Conservation (phyloP, 768 basidiomycete genomes). For the Rhodosporidiobolus sp. region DNA sequence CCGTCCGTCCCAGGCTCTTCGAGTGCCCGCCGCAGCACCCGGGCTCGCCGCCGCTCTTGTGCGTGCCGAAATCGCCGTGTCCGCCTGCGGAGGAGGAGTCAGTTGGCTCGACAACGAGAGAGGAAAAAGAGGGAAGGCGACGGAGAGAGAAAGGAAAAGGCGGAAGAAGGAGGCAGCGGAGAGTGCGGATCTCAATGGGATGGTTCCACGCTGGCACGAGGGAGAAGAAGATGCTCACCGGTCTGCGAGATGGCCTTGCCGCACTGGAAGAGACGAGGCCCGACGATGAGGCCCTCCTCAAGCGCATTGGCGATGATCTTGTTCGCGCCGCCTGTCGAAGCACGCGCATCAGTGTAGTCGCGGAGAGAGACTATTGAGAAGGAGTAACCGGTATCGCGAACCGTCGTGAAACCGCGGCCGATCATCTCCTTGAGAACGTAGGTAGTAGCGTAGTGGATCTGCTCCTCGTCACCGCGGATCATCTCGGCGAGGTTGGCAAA, state of each 20-base stretch:
- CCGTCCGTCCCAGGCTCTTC: conserved; percentile 46
- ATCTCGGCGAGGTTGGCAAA: conserved; percentile 51
- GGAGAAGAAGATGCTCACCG: not conserved
- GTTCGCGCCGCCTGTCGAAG: conserved; percentile 47
- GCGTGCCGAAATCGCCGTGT: conserved; percentile 50
- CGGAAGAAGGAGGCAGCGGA: not conserved
- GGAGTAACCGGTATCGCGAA: conserved; percentile 49
- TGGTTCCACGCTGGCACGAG: no score
- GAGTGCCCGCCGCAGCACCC: conserved; percentile 51
- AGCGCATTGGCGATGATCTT: conserved; percentile 52
- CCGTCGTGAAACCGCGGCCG: conserved; percentile 51
- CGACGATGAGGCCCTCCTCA: conserved; percentile 50
- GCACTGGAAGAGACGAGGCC: conserved; percentile 52
- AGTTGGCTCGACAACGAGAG: not conserved
- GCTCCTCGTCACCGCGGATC: conserved; percentile 47
- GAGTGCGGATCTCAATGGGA: no score
- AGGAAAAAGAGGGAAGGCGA: not conserved
- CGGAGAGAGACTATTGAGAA: not conserved
- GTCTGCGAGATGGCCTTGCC: conserved; percentile 53
- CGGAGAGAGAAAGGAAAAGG: not conserved
- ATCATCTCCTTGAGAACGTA: conserved; percentile 54
- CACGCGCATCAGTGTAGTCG: no score
- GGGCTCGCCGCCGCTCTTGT: conserved; percentile 34
- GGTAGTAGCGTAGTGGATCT: conserved; percentile 50
- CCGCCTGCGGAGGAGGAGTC: conserved; percentile 46